Percentiles rank a stretch among this genome's conserved stretches.
These are phyloP conservation scores for Dactylis glomerata DNA, from an alignment of 176 grass and related monocot species.

Conservation along the genomic window DNA sequence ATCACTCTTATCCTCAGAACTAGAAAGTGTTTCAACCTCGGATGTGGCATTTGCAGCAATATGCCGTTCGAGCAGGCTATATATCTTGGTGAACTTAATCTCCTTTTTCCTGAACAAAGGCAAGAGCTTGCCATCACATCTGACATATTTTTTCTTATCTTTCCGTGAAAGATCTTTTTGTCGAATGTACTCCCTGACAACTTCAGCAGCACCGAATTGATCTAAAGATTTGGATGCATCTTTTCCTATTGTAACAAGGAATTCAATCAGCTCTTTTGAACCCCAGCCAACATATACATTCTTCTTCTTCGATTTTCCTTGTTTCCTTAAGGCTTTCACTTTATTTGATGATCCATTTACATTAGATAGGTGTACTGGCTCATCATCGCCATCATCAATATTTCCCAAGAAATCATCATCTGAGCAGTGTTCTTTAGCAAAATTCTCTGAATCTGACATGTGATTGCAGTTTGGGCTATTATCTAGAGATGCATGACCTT, in stretches of 20 bases:
- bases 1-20: slow-evolving; percentile 53
- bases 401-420: slow-evolving; percentile 47
- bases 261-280: slow-evolving; percentile 60
- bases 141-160: slow-evolving; percentile 59
- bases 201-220: slow-evolving; percentile 52
- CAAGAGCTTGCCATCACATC: slow-evolving; percentile 57
- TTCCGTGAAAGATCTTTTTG: slow-evolving; percentile 41
- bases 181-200: slow-evolving; percentile 69
- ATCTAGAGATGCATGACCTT: slow-evolving; percentile 54
- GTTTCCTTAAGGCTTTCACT: slow-evolving; percentile 45
- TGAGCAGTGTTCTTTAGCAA: slow-evolving; percentile 29
- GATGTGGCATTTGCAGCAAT: slow-evolving; percentile 58
- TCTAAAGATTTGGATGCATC: slow-evolving; percentile 52
- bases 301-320: slow-evolving; percentile 51
- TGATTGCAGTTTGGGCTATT: no score
- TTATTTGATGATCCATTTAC: slow-evolving; percentile 36
- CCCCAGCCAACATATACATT: slow-evolving; percentile 70
- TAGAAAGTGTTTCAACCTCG: slow-evolving; percentile 43
- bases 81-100: slow-evolving; percentile 45
- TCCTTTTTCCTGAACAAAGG: slow-evolving; percentile 55
- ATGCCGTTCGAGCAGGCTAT: slow-evolving; percentile 62
- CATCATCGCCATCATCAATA: slow-evolving; percentile 24
- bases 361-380: slow-evolving; percentile 22
- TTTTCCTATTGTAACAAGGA: slow-evolving; percentile 73
- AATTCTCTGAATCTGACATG: slow-evolving; percentile 48